These are phyloP conservation scores for Gaeumannomyces tritici DNA, from an alignment of 2,329 filamentous ascomycete genomes.

Conservation along the genomic window DNA sequence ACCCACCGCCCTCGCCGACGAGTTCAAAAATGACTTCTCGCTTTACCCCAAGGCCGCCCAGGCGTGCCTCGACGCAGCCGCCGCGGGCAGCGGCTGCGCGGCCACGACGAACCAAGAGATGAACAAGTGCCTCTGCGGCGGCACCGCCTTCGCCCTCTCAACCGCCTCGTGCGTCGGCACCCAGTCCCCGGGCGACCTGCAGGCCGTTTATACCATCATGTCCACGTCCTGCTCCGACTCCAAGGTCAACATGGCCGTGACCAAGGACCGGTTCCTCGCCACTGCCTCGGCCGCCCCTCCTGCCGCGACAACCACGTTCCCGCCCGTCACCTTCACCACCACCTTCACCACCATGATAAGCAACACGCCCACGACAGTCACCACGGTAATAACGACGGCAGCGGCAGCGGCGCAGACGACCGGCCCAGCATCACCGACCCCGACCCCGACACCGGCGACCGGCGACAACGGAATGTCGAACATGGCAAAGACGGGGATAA, in stretches of 20 bases:
- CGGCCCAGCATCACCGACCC: background rate
- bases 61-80: constrained; percentile 31
- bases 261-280: constrained; percentile 29
- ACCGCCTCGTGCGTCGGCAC: constrained; percentile 35
- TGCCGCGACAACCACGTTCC: constrained; percentile 8
- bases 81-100: constrained; percentile 28
- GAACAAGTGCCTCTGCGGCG: constrained; percentile 38
- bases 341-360: constrained; percentile 8
- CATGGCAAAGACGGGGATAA: constrained; percentile 17
- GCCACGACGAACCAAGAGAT: constrained; percentile 26
- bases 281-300: constrained; percentile 13
- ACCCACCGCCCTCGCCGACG: constrained; percentile 11
- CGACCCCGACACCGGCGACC: background rate
- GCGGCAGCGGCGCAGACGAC: constrained; percentile 2
- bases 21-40: constrained; percentile 28
- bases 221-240: constrained; percentile 31
- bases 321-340: constrained; percentile 6
- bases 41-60: constrained; percentile 31
- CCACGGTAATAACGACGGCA: background rate
- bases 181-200: constrained; percentile 24
- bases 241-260: constrained; percentile 30
- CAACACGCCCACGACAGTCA: constrained; percentile 1
- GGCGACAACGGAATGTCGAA: constrained; percentile 11
- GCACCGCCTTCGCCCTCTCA: constrained; percentile 35
- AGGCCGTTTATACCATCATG: constrained; percentile 33